phyloP scores from a whole-genome alignment of 108 stramenopile species.

The Seminavis robusta region DNA sequence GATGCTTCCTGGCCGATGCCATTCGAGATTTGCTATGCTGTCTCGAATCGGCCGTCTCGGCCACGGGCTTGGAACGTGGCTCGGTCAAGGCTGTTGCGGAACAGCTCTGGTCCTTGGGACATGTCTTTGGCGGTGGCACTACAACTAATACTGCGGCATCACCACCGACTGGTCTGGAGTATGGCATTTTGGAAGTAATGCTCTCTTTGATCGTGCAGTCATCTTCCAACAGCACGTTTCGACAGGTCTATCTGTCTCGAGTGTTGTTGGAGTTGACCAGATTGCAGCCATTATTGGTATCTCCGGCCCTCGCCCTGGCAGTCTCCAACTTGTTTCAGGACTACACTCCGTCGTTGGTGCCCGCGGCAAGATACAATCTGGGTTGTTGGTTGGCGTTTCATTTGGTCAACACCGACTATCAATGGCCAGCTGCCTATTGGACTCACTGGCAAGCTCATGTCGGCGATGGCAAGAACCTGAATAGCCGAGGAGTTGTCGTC shows the following conservation, averaged over 20 bases:
- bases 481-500: conserved; percentile 71
- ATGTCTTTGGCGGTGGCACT: conserved; percentile 29
- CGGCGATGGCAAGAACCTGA: conserved; percentile 13
- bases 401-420: conserved; percentile 77
- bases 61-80: conserved; percentile 65
- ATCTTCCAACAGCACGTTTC: conserved; percentile 16
- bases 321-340: conserved; percentile 68
- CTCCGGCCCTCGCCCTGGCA: conserved; percentile 65
- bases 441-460: conserved; percentile 73
- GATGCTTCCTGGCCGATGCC: conserved; percentile 69
- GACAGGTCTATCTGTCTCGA: conserved; percentile 57
- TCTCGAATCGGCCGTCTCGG: conserved; percentile 60
- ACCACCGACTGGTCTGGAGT: conserved; percentile 57
- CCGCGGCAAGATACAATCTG: conserved; percentile 64
- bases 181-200: conserved; percentile 69
- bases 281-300: conserved; percentile 59
- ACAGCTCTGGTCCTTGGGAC: conserved; percentile 55
- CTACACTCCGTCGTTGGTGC: conserved; percentile 71
- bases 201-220: conserved; percentile 68
- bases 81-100: conserved; percentile 70
- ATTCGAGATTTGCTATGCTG: conserved; percentile 71
- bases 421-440: conserved; percentile 85
- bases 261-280: conserved; percentile 77
- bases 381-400: conserved; percentile 83
- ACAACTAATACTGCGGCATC: conserved; percentile 3